Percentiles rank a stretch among this genome's conserved stretches.
These are phyloP conservation scores for Ustilago hordei DNA, from an alignment of 1,284 basidiomycete genomes.

Conservation along the genomic window DNA sequence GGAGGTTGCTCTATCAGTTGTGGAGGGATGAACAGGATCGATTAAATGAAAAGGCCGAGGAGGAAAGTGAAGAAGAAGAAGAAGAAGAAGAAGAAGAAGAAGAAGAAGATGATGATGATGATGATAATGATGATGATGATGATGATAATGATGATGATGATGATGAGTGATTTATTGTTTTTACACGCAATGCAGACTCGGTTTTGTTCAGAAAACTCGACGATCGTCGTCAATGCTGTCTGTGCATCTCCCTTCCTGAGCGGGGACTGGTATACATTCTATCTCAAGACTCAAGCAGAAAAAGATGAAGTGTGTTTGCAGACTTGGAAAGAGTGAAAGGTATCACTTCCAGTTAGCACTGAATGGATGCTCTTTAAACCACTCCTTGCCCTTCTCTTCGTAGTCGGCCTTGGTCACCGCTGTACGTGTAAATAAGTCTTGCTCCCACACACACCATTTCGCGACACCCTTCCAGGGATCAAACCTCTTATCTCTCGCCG, in stretches of 20 bases:
- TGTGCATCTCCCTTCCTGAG: background rate
- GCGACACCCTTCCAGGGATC: constrained; percentile 97
- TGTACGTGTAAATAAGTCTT: constrained; percentile 69
- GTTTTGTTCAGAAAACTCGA: background rate
- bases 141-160: background rate
- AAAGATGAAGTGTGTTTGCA: too few species aligned
- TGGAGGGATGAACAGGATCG: constrained; percentile 75
- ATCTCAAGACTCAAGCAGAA: too few species aligned
- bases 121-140: background rate
- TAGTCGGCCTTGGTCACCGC: constrained; percentile 83
- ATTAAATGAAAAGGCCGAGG: constrained; percentile 18
- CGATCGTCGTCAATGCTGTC: background rate
- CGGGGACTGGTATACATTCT: too few species aligned
- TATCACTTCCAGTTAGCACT: constrained; percentile 40
- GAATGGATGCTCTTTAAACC: constrained; percentile 72
- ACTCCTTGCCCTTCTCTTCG: constrained; percentile 89
- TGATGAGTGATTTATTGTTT: background rate
- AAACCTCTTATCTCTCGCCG: constrained; percentile 77
- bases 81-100: too few species aligned
- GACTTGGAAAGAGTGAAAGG: background rate
- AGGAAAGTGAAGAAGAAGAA: constrained; percentile 6
- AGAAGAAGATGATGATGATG: too few species aligned
- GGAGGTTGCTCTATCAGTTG: constrained; percentile 83
- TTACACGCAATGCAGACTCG: background rate
- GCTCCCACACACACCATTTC: constrained; percentile 75